Percentiles rank a stretch among this genome's conserved stretches.
Conservation (phyloP, 192 early-diverging fungal species). For the Phlyctochytrium arcticum region DNA sequence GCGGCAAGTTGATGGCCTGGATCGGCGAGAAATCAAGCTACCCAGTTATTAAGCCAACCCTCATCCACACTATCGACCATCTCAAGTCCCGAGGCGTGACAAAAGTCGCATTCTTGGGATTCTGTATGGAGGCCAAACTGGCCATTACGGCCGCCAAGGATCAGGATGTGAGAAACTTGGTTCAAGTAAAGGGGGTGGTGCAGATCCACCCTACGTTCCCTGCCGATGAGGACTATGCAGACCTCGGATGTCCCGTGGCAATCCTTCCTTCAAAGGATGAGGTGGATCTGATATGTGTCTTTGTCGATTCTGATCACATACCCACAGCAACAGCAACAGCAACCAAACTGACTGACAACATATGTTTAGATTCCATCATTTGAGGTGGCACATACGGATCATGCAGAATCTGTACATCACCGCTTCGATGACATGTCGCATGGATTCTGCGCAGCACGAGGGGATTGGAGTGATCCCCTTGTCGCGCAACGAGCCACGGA, state of each 20-base stretch:
- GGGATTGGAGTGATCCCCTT: background rate
- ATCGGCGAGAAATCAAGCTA: background rate
- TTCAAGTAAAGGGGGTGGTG: background rate
- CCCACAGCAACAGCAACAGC: too few species aligned
- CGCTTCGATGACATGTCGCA: background rate
- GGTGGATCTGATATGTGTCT: background rate
- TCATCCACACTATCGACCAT: background rate
- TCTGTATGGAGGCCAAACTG: background rate
- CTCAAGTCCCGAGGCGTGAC: background rate
- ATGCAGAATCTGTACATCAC: background rate
- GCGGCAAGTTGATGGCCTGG: background rate
- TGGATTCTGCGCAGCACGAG: background rate
- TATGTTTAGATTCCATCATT: too few species aligned
- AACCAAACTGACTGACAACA: too few species aligned
- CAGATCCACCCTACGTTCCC: background rate
- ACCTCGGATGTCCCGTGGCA: background rate
- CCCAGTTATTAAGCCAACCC: background rate
- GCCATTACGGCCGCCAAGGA: background rate
- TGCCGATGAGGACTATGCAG: background rate
- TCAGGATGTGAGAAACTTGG: background rate
- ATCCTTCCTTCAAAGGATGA: constrained; percentile 1
- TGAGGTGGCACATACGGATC: background rate
- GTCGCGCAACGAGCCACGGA: background rate
- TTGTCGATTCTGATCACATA: too few species aligned
- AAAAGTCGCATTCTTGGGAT: background rate